phyloP scores from a whole-genome alignment of 2,329 filamentous ascomycete species.

The Fusarium nodosum region DNA sequence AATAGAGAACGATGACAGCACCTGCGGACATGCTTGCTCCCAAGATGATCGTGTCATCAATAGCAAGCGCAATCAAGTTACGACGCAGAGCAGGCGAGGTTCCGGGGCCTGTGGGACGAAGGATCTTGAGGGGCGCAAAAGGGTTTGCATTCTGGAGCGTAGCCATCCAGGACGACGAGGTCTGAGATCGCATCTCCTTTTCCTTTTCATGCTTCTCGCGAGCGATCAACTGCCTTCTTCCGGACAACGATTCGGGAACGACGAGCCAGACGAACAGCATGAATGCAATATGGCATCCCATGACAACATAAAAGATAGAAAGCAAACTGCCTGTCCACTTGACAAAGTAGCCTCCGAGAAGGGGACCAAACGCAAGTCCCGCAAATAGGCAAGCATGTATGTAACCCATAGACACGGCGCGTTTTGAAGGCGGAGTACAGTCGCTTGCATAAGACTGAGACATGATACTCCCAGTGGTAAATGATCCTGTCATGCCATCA shows the following conservation, averaged over 20 bases:
- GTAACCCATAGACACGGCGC: slow-evolving; percentile 88
- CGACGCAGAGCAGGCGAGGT: slow-evolving; percentile 72
- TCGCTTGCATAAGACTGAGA: slow-evolving; percentile 91
- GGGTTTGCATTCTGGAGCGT: slow-evolving; percentile 70
- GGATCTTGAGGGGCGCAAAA: slow-evolving; percentile 80
- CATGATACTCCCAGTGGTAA: slow-evolving; percentile 82
- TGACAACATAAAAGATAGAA: slow-evolving; percentile 85
- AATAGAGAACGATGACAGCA: slow-evolving; percentile 87
- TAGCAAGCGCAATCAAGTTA: slow-evolving; percentile 85
- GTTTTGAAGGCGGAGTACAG: slow-evolving; percentile 82
- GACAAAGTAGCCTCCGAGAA: slow-evolving; percentile 84
- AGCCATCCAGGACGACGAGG: slow-evolving; percentile 50
- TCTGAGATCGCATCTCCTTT: slow-evolving; percentile 54
- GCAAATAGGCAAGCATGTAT: slow-evolving; percentile 90
- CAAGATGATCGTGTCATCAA: slow-evolving; percentile 85
- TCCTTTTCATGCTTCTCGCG: slow-evolving; percentile 73
- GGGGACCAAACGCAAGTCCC: slow-evolving; percentile 89
- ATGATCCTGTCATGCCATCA: slow-evolving; percentile 89
- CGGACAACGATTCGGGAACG: slow-evolving; percentile 87
- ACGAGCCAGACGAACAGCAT: slow-evolving; percentile 77
- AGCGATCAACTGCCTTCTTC: slow-evolving; percentile 76
- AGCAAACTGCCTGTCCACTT: slow-evolving; percentile 80
- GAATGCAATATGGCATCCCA: slow-evolving; percentile 80
- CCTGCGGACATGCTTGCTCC: slow-evolving; percentile 84
- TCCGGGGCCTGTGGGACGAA: slow-evolving; percentile 78